phyloP scores from a whole-genome alignment of 768 basidiomycete genomes.

The Crepidotus variabilis region DNA sequence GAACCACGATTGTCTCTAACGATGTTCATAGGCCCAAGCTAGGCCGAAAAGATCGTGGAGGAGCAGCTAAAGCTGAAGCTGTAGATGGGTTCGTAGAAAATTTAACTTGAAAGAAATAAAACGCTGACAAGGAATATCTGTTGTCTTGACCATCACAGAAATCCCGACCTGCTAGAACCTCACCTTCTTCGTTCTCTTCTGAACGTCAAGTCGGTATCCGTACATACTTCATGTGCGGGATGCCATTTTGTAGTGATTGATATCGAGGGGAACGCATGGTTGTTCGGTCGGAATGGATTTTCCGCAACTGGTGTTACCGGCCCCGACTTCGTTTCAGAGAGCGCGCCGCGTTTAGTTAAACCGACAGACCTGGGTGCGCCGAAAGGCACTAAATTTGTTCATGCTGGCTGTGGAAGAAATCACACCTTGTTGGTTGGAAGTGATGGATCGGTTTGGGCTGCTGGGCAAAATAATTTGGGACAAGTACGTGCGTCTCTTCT shows the following conservation, averaged over 20 bases:
- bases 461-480: conserved; percentile 77
- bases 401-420: conserved; percentile 79
- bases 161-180: conserved; percentile 82
- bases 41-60: conserved; percentile 69
- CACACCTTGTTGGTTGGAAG: conserved; percentile 83
- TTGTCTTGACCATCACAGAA: conserved; percentile 26
- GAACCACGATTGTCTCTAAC: conserved; percentile 17
- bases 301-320: conserved; percentile 60
- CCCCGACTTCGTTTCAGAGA: conserved; percentile 66
- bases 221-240: conserved; percentile 73
- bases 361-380: conserved; percentile 60
- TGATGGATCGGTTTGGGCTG: conserved; percentile 79
- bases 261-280: conserved; percentile 75
- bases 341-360: conserved; percentile 59
- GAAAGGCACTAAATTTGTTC: conserved; percentile 59
- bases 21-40: conserved; percentile 57
- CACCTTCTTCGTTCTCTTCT: conserved; percentile 85
- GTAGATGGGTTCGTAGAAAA: conserved; percentile 31
- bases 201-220: conserved; percentile 68
- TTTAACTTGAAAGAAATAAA: not conserved
- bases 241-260: conserved; percentile 79
- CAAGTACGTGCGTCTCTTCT: conserved; percentile 49
- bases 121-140: conserved; percentile 3
- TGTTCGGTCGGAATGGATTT: conserved; percentile 84
- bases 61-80: conserved; percentile 38